These are phyloP conservation scores for Plasmodium inui DNA, from an alignment of 169 alveolate species.

Conservation along the genomic window DNA sequence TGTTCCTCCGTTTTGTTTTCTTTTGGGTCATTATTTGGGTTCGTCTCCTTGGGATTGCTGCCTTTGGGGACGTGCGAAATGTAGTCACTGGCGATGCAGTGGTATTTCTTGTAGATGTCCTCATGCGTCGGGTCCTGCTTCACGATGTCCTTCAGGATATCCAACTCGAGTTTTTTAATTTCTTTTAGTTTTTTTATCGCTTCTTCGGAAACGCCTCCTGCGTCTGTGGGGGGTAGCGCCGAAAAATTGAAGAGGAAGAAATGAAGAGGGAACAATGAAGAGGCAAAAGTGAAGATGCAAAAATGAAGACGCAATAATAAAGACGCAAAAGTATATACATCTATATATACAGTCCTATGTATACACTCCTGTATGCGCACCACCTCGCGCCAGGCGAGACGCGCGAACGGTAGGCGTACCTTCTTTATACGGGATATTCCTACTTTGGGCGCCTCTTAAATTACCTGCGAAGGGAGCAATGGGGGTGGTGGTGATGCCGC, in stretches of 20 bases:
- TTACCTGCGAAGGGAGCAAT: conserved; percentile 7
- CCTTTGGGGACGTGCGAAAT: not conserved
- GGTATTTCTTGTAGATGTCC: conserved; percentile 34
- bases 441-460: conserved; percentile 34
- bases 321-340: not conserved
- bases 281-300: not conserved
- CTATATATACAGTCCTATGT: not conserved
- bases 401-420: not conserved
- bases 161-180: conserved; percentile 62
- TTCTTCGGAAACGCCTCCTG: conserved; percentile 48
- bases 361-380: not conserved
- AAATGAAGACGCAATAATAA: not conserved
- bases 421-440: conserved; percentile 17
- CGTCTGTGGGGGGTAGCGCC: conserved; percentile 1
- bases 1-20: not conserved
- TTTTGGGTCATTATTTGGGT: not conserved
- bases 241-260: not conserved
- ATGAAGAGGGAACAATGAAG: not conserved
- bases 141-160: conserved; percentile 39
- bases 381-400: not conserved
- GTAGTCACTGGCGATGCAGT: conserved; percentile 72
- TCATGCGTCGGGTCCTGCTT: conserved; percentile 24
- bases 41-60: not conserved
- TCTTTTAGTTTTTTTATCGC: conserved; percentile 46
- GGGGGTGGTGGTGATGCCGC: not conserved